Percentiles rank a stretch among this genome's conserved stretches.
Evolutionary conservation across 768 basidiomycete species (phyloP).

Genomic region (Amanita subjunquillea): DNA sequence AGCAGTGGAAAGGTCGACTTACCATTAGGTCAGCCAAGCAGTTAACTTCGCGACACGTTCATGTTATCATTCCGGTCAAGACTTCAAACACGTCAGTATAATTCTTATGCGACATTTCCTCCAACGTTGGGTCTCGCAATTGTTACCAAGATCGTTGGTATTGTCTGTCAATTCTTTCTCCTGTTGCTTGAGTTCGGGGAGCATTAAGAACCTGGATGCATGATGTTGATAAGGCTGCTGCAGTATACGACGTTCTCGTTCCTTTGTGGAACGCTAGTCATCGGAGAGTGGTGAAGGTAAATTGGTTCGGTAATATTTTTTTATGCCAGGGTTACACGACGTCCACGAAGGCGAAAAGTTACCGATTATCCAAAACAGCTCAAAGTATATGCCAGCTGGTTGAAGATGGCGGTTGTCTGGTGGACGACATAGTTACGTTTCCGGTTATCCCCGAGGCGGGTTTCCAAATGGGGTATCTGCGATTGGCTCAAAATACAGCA

Average conservation of each 20-base stretch:
- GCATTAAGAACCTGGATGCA: conserved; percentile 73
- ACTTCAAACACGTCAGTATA: too few relatives aligned
- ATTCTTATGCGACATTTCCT: too few relatives aligned
- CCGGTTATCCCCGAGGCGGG: too few relatives aligned
- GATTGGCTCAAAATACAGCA: background rate
- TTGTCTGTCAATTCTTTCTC: conserved; percentile 84
- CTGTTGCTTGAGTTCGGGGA: conserved; percentile 65
- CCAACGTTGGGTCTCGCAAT: conserved; percentile 15
- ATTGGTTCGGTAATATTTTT: background rate
- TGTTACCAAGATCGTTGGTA: conserved; percentile 72
- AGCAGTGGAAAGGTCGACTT: too few relatives aligned
- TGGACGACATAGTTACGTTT: too few relatives aligned
- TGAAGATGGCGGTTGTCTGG: too few relatives aligned
- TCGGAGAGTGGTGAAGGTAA: background rate
- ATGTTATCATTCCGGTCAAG: too few relatives aligned
- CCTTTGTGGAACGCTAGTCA: conserved; percentile 37
- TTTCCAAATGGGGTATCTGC: too few relatives aligned
- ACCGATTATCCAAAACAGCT: background rate
- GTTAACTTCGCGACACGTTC: too few relatives aligned
- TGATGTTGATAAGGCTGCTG: conserved; percentile 24
- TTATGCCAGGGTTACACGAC: conserved; percentile 17
- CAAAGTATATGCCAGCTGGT: too few relatives aligned
- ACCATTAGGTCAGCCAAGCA: too few relatives aligned
- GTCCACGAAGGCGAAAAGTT: background rate
- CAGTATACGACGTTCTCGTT: conserved; percentile 81